A percentile compares a stretch with the other conserved stretches of the same genome.
Evolutionary conservation across 2,329 filamentous ascomycete genomes (phyloP).

Genomic region (Drechslerella dactyloides): DNA sequence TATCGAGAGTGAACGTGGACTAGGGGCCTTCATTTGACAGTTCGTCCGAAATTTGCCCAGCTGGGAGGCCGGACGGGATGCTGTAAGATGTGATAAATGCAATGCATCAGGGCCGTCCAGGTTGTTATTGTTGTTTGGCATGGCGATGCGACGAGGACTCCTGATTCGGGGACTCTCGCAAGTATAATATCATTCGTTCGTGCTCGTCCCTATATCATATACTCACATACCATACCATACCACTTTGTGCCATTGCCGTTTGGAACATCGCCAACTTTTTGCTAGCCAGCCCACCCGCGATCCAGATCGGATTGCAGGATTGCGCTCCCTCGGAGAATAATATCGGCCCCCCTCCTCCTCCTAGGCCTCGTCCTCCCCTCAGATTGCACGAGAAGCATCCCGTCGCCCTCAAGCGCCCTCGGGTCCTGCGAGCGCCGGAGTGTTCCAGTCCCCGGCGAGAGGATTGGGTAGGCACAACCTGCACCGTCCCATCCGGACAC

Average conservation of each 20-base stretch:
- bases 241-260: too few species aligned
- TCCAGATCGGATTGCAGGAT: too few species aligned
- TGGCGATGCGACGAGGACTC: neutral
- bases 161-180: too few species aligned
- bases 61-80: neutral
- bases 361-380: too few species aligned
- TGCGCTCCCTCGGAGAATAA: too few species aligned
- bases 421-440: slow-evolving; percentile 36
- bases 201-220: too few species aligned
- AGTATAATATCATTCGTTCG: too few species aligned
- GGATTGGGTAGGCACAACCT: slow-evolving; percentile 36
- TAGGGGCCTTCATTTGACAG: slow-evolving; percentile 8
- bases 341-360: too few species aligned
- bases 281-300: too few species aligned
- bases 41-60: slow-evolving; percentile 35
- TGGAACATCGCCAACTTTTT: too few species aligned
- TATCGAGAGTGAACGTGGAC: neutral
- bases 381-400: too few species aligned
- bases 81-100: neutral
- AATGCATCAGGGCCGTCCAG: neutral
- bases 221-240: too few species aligned
- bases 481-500: slow-evolving; percentile 27
- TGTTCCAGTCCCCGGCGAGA: slow-evolving; percentile 8
- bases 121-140: slow-evolving; percentile 5
- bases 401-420: slow-evolving; percentile 4